phyloP scores from a whole-genome alignment of 1,284 basidiomycete species.

The Marasmius fiardii region DNA sequence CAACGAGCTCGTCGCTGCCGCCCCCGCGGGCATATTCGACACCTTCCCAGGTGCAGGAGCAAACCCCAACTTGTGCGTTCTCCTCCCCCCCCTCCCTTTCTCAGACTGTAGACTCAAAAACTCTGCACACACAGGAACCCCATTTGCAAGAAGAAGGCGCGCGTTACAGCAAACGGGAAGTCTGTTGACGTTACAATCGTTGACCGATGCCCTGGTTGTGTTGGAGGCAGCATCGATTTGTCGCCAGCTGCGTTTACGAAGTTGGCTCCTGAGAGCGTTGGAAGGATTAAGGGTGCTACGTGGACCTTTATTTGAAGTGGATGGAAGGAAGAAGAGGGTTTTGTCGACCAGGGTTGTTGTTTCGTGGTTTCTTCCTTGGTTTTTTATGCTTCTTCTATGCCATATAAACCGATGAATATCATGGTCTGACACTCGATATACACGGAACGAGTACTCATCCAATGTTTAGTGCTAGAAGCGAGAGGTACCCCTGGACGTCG shows the following conservation, averaged over 20 bases:
- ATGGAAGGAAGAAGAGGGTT: neutral
- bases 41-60: constrained; percentile 10
- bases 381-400: no score
- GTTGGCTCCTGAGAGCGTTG: constrained; percentile 12
- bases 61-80: constrained; percentile 7
- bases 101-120: neutral
- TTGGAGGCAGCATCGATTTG: constrained; percentile 19
- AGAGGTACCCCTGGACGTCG: no score
- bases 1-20: constrained; percentile 13
- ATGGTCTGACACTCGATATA: no score
- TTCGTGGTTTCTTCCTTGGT: no score
- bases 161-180: constrained; percentile 10
- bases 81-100: neutral
- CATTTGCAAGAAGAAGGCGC: constrained; percentile 7
- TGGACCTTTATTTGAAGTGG: constrained; percentile 9
- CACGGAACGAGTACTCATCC: no score
- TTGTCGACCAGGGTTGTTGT: neutral
- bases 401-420: no score
- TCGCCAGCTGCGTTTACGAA: constrained; percentile 20
- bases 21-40: constrained; percentile 4
- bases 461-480: no score
- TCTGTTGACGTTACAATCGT: constrained; percentile 17
- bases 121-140: constrained; percentile 5
- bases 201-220: constrained; percentile 22
- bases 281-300: constrained; percentile 13